phyloP scores from a whole-genome alignment of 129 eudicot species.

The Tagetes erecta region DNA sequence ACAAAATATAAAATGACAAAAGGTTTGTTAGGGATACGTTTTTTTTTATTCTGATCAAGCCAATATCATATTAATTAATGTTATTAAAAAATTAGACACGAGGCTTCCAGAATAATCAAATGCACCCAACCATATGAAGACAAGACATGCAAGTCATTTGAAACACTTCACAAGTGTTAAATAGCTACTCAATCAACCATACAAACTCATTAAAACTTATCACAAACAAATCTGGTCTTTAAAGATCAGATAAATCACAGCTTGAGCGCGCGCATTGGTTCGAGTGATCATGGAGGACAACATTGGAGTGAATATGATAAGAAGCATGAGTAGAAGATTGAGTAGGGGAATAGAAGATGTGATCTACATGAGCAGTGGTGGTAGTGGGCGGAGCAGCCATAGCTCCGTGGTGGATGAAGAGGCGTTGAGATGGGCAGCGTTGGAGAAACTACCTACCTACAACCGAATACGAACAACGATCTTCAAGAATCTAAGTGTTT shows the following conservation, averaged over 20 bases:
- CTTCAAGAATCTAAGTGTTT: conserved; percentile 32
- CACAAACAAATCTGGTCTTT: too few species aligned
- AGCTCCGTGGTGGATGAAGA: conserved; percentile 43
- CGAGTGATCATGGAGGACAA: conserved; percentile 24
- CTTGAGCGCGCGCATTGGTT: neutral
- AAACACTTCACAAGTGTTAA: neutral
- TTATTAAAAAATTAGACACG: too few species aligned
- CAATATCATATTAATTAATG: too few species aligned
- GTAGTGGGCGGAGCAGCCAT: conserved; percentile 21
- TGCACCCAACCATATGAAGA: too few species aligned
- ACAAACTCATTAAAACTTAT: neutral
- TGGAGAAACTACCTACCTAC: conserved; percentile 59
- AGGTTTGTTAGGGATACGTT: too few species aligned
- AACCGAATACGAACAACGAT: conserved; percentile 40
- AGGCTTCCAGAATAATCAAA: too few species aligned
- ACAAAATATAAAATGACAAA: too few species aligned
- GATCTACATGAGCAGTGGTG: conserved; percentile 1
- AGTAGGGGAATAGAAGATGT: neutral
- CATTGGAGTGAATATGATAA: conserved; percentile 12
- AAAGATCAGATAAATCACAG: too few species aligned
- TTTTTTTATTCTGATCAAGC: too few species aligned
- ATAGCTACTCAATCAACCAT: neutral
- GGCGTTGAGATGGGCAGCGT: conserved; percentile 56
- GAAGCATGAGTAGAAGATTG: conserved; percentile 31
- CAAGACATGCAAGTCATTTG: too few species aligned